These are phyloP conservation scores for Persicaria maculosa DNA, from an alignment of 148 eudicot species.

Conservation along the genomic window DNA sequence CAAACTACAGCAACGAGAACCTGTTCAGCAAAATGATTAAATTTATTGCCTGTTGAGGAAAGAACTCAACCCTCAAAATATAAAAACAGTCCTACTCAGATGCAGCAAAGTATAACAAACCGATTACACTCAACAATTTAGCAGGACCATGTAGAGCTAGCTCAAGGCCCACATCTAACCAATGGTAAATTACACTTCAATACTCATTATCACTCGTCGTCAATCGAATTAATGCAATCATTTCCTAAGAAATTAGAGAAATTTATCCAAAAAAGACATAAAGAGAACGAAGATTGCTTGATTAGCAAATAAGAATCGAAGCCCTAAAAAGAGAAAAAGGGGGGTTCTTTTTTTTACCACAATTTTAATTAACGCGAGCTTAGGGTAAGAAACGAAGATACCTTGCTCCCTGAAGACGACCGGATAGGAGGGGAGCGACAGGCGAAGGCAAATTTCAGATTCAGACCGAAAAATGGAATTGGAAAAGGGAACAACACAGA, in stretches of 20 bases:
- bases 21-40: neutral
- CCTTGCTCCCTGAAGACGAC: neutral
- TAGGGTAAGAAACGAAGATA: neutral
- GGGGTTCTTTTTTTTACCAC: neutral
- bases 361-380: neutral
- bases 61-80: neutral
- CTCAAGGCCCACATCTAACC: neutral
- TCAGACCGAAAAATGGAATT: neutral
- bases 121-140: neutral
- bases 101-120: neutral
- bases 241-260: neutral
- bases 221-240: neutral
- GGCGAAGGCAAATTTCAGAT: neutral
- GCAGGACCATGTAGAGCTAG: neutral
- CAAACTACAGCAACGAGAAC: neutral
- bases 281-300: neutral
- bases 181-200: neutral
- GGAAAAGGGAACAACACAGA: neutral
- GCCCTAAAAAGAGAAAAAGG: neutral
- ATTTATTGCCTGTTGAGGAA: neutral
- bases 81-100: neutral
- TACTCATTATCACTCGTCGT: too few relatives aligned
- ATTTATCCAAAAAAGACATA: neutral
- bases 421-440: neutral
- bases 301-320: neutral